Percentiles rank a stretch among this genome's conserved stretches.
phyloP scores from a whole-genome alignment of 495 filamentous ascomycete species.

The Neurospora sp. region DNA sequence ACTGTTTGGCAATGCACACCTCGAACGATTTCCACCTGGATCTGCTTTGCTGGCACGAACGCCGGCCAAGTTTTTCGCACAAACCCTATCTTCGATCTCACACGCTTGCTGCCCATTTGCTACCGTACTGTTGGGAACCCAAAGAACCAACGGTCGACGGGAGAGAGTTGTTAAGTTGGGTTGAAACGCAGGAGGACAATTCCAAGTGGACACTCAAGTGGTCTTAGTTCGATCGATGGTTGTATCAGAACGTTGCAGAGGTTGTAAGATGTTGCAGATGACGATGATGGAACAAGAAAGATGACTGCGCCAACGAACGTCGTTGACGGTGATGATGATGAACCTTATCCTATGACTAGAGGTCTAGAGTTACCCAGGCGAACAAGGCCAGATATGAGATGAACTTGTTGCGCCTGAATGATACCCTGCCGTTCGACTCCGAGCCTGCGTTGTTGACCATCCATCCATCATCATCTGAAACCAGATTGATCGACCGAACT shows the following conservation, averaged over 20 bases:
- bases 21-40: neutral
- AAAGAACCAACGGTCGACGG: neutral
- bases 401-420: neutral
- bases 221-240: neutral
- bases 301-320: neutral
- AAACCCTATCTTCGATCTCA: neutral
- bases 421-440: neutral
- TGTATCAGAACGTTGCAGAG: neutral
- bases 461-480: neutral
- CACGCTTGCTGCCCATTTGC: neutral
- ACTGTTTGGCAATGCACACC: neutral
- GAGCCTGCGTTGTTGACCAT: neutral
- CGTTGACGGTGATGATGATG: neutral
- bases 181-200: constrained; percentile 2
- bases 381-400: neutral
- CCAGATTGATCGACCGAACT: neutral
- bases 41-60: neutral
- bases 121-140: neutral
- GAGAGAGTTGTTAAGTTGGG: neutral
- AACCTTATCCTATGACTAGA: neutral
- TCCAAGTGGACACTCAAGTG: neutral
- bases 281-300: neutral
- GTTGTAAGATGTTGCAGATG: neutral
- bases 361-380: neutral
- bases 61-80: neutral